Evolutionary conservation across 2,329 filamentous ascomycete species (phyloP).

Genomic region (Pseudophaeomoniella oleicola): DNA sequence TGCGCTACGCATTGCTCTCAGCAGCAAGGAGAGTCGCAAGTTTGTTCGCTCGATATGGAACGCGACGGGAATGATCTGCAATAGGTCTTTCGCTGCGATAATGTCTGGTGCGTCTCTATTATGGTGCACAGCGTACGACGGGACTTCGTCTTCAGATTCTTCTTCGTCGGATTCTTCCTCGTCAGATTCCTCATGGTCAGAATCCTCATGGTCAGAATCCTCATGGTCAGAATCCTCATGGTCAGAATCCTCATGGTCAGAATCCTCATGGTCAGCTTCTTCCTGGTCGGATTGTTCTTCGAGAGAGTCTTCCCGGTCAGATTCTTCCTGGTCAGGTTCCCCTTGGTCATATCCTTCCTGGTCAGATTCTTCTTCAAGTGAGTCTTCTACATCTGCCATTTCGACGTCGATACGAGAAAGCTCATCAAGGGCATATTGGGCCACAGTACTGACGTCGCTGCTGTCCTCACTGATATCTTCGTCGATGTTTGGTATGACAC

Average conservation of each 20-base stretch:
- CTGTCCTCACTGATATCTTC: neutral
- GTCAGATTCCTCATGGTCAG: neutral
- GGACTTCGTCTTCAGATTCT: neutral
- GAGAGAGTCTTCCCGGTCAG: neutral
- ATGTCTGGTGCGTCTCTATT: no score
- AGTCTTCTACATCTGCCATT: neutral
- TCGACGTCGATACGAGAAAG: neutral
- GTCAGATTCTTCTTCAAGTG: neutral
- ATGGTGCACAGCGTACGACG: no score
- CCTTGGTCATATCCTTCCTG: neutral
- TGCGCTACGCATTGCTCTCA: no score
- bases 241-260: neutral
- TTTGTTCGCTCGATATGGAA: no score
- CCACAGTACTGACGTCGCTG: neutral
- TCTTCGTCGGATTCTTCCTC: neutral
- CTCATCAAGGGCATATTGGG: neutral
- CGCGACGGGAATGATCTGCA: no score
- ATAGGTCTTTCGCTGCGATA: no score
- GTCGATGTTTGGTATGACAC: neutral
- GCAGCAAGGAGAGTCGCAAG: no score
- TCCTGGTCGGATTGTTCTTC: neutral
- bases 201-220: neutral
- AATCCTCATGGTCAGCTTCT: neutral
- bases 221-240: neutral
- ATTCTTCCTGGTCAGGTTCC: neutral